Conservation (phyloP, 1,284 basidiomycete species). For the Anthracocystis setariae region DNA sequence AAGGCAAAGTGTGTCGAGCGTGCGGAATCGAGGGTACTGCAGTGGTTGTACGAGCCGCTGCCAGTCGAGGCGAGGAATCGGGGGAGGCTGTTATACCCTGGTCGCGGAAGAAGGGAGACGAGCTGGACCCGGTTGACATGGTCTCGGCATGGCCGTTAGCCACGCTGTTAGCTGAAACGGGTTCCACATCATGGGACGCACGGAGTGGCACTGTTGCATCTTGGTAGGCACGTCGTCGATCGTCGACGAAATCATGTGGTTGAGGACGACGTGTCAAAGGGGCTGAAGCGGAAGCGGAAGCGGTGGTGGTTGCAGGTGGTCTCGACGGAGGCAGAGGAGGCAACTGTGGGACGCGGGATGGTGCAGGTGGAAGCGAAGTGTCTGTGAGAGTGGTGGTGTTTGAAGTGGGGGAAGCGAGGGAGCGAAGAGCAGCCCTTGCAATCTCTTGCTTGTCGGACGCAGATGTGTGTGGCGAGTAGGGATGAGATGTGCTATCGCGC, state of each 20-base stretch:
- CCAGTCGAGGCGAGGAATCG: slow-evolving; percentile 27
- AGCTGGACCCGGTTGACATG: slow-evolving; percentile 9
- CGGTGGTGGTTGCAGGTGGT: neutral
- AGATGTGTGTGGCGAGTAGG: slow-evolving; percentile 8
- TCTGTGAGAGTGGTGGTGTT: slow-evolving; percentile 5
- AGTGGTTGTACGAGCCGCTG: neutral
- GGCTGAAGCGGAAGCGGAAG: slow-evolving; percentile 4
- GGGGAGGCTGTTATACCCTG: slow-evolving; percentile 27
- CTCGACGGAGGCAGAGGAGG: slow-evolving; percentile 4
- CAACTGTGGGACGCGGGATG: neutral
- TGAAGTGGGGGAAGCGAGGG: slow-evolving; percentile 16
- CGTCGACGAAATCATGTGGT: neutral
- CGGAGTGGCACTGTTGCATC: slow-evolving; percentile 1
- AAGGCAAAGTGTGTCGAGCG: slow-evolving; percentile 24
- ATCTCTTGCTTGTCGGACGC: slow-evolving; percentile 42
- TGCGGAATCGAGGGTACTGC: slow-evolving; percentile 2
- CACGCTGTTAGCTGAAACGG: neutral
- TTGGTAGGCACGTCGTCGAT: neutral
- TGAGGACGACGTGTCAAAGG: slow-evolving; percentile 2
- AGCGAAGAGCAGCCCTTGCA: slow-evolving; percentile 42
- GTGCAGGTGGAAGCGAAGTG: slow-evolving; percentile 8
- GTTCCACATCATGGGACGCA: neutral
- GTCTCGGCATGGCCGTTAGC: neutral
- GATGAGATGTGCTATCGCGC: slow-evolving; percentile 8
- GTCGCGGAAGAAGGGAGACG: slow-evolving; percentile 27